These are phyloP conservation scores for Aspergillus quadricinctus DNA, from an alignment of 2,329 filamentous ascomycete genomes.

Conservation along the genomic window DNA sequence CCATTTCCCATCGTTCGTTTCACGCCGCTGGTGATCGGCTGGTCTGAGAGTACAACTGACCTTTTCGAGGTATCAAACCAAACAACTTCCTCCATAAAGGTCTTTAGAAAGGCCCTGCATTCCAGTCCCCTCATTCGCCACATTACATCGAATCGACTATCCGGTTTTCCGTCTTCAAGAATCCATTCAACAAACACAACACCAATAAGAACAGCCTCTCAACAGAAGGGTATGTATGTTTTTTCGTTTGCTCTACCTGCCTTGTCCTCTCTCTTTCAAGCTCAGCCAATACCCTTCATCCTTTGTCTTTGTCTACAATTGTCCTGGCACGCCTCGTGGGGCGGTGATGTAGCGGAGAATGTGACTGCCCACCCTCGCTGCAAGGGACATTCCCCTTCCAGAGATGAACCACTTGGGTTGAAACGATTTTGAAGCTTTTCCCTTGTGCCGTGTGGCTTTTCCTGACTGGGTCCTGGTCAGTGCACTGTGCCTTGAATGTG, in stretches of 20 bases:
- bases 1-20: not conserved
- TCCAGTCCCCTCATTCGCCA: not conserved
- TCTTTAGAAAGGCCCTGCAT: not conserved
- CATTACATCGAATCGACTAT: not conserved
- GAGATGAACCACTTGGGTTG: not conserved
- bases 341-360: not conserved
- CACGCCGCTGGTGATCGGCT: not conserved
- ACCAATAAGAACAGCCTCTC: not conserved
- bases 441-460: not conserved
- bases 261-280: not conserved
- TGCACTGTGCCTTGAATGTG: not conserved
- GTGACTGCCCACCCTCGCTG: not conserved
- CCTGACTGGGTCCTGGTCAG: not conserved
- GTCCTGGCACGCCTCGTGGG: not conserved
- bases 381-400: not conserved
- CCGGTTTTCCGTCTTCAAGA: not conserved
- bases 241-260: not conserved
- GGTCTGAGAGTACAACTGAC: not conserved
- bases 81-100: not conserved
- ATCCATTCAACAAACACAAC: not conserved
- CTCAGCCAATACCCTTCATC: not conserved
- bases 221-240: not conserved
- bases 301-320: not conserved
- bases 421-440: not conserved
- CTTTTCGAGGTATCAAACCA: not conserved